phyloP scores from a whole-genome alignment of 768 basidiomycete genomes.

The Mycena galericulata region DNA sequence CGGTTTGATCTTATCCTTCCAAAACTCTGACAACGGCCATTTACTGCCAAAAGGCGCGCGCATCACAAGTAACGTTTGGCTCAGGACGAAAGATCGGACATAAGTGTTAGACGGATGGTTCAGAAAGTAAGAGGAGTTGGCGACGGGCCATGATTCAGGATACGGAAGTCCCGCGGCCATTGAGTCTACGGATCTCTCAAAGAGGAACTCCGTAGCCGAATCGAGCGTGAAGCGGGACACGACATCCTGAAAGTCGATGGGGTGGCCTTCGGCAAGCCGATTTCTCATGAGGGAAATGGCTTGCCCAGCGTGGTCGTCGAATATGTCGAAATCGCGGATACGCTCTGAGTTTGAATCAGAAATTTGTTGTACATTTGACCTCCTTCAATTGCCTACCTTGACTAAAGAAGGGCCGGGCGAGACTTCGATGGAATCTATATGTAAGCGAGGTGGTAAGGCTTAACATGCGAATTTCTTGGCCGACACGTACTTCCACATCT shows the following conservation, averaged over 20 bases:
- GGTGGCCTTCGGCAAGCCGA: conserved; percentile 13
- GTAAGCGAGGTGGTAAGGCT: background rate
- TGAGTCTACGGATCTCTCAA: background rate
- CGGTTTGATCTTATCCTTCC: conserved; percentile 19
- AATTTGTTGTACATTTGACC: too few species aligned
- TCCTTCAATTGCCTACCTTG: background rate
- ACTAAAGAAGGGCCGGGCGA: conserved; percentile 25
- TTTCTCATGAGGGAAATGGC: background rate
- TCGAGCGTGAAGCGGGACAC: conserved; percentile 24
- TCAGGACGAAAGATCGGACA: conserved; percentile 2
- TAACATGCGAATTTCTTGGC: background rate
- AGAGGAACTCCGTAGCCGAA: conserved; percentile 22
- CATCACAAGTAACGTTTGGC: background rate
- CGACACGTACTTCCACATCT: conserved; percentile 17
- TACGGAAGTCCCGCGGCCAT: conserved; percentile 18
- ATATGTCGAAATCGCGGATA: conserved; percentile 28
- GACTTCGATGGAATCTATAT: conserved; percentile 22
- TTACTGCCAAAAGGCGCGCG: background rate
- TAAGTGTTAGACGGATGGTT: conserved; percentile 18
- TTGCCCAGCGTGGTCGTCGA: conserved; percentile 13
- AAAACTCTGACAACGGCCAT: conserved; percentile 24
- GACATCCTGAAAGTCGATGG: conserved; percentile 23
- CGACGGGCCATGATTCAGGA: background rate
- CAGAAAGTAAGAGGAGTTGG: background rate
- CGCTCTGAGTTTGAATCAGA: background rate